Conservation (phyloP, 2,329 filamentous ascomycete species). For the Epicoccum nigrum region DNA sequence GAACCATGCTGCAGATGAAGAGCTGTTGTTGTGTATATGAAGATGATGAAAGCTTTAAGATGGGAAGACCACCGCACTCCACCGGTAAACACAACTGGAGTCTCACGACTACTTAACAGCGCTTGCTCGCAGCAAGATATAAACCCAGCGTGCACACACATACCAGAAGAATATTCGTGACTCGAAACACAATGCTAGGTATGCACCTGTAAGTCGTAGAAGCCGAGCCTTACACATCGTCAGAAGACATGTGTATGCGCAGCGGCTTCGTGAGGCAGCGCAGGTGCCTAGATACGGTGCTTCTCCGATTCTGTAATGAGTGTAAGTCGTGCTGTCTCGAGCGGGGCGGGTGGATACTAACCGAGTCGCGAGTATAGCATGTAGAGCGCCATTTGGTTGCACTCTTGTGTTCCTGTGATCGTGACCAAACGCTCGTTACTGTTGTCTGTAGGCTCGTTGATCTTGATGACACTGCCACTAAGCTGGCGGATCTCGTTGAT, state of each 20-base stretch:
- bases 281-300: constrained; percentile 65
- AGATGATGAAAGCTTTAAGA: background rate
- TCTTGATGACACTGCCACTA: constrained; percentile 98
- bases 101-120: background rate
- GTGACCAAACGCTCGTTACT: constrained; percentile 98
- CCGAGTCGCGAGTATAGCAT: constrained; percentile 98
- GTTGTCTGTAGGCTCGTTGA: constrained; percentile 98
- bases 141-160: constrained; percentile 14
- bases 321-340: background rate
- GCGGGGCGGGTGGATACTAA: constrained; percentile 52
- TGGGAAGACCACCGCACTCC: constrained; percentile 2
- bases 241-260: background rate
- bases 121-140: background rate
- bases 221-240: constrained; percentile 4
- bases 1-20: constrained; percentile 7
- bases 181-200: constrained; percentile 27
- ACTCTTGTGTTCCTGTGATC: constrained; percentile 96
- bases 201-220: constrained; percentile 18
- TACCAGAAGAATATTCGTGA: constrained; percentile 11
- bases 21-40: constrained; percentile 2
- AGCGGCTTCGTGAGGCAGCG: constrained; percentile 3
- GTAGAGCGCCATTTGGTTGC: constrained; percentile 99
- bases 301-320: constrained; percentile 71
- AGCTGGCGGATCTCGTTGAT: constrained; percentile 99
- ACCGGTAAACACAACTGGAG: background rate